Base-by-base conservation (phyloP, 2,329 filamentous ascomycete genomes). In the Penicillium glabrum region DNA sequence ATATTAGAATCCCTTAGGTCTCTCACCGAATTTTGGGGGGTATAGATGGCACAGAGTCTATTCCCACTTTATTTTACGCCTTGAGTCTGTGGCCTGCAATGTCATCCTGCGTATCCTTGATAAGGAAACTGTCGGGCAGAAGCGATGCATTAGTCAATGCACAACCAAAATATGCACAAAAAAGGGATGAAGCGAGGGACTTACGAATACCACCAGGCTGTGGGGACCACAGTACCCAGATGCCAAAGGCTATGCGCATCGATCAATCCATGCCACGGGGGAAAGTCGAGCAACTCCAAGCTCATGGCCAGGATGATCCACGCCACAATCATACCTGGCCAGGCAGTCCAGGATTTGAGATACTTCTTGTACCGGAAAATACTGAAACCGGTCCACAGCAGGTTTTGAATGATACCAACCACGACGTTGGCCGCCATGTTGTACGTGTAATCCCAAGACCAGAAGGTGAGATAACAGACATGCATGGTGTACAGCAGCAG, bases 221-320 rank as follows among this genome's bases (percentile, higher is more conserved):
- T 91, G 10, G 95, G 95, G 31, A 84, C 83, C 50, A 99, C 93
- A 0, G 95, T 99, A 55, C 93, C 91, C 60, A 96, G 73, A 82
- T 99, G 95, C 95, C 95, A 99, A 61, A 99, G 75, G 69, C 90
- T 93, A 77, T 99, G 95, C 4, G 95, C 95, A 80, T 99, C 95
- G 50, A 99, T 76, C 73, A 89, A 86, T 8, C 91, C 90, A 73
- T 84, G 82, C 77, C 90, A 83, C 2, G 95, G 95, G 53, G 95
- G 86, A 69, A 99, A 99, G 75, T 99, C 95, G 61, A 98, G 85
- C 66, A 99, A 74, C 79, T 99, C 95, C 74, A 99, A 80, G 74
- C 93, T 93, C 95, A 99, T 99, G 35, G 90, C 92, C 71, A 93
- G 79, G 66, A 93, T 86, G 65, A 99, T 83, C 92, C 92, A 97